phyloP scores from a whole-genome alignment of 192 early-diverging fungal species.

The Entomortierella chlamydospora region DNA sequence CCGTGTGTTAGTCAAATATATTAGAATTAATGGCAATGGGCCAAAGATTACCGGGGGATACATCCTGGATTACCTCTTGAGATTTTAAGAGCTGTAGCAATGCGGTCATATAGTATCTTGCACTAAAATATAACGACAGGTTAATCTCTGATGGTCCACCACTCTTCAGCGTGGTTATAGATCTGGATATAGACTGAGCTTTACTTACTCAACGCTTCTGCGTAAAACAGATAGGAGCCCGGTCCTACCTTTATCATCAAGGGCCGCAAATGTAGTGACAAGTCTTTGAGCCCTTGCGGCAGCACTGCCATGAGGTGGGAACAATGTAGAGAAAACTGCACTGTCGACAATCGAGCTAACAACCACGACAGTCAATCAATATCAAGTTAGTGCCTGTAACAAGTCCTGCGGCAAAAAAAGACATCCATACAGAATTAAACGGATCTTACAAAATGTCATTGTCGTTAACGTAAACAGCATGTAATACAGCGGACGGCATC shows the following conservation, averaged over 20 bases:
- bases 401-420: too few species aligned
- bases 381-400: too few species aligned
- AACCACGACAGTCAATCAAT: not conserved
- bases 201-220: conserved; percentile 71
- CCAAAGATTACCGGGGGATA: too few species aligned
- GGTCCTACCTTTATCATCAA: conserved; percentile 75
- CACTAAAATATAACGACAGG: conserved; percentile 31
- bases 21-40: too few species aligned
- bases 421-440: too few species aligned
- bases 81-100: conserved; percentile 75
- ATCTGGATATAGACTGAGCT: too few species aligned
- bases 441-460: conserved; percentile 75
- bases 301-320: conserved; percentile 69
- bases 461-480: conserved; percentile 89
- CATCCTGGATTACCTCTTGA: conserved; percentile 57
- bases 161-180: too few species aligned
- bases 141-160: not conserved
- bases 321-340: conserved; percentile 68
- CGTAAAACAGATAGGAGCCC: conserved; percentile 84
- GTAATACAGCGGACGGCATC: conserved; percentile 87
- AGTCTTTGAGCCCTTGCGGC: conserved; percentile 72
- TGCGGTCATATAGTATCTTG: conserved; percentile 66
- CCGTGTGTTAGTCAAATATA: too few species aligned
- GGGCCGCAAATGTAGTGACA: conserved; percentile 69
- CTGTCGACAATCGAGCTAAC: conserved; percentile 70